A percentile compares a stretch with the other conserved stretches of the same genome.
These are phyloP conservation scores for Fusarium napiforme DNA, from an alignment of 2,329 filamentous ascomycete genomes.

Conservation along the genomic window DNA sequence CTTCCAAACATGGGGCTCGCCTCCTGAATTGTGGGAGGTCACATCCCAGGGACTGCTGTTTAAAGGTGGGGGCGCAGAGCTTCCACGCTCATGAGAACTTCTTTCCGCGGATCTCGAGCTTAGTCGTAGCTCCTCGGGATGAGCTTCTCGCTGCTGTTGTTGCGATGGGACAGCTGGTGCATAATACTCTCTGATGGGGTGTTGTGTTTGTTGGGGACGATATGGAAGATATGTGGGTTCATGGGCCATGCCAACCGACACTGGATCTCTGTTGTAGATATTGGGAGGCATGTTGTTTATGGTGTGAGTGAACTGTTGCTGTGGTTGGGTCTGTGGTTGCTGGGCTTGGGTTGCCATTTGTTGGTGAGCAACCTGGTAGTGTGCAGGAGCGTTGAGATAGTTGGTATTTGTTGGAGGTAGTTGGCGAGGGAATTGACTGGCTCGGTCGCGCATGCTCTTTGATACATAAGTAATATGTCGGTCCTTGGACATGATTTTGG, in stretches of 20 bases:
- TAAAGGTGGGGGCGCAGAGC: slow-evolving; percentile 61
- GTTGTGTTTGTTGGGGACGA: slow-evolving; percentile 22
- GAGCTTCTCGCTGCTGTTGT: not conserved
- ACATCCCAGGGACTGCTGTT: slow-evolving; percentile 61
- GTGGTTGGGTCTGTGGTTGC: slow-evolving; percentile 9
- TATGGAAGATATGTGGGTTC: slow-evolving; percentile 16
- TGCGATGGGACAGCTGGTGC: slow-evolving; percentile 10
- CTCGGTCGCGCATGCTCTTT: slow-evolving; percentile 55
- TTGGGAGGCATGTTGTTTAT: not conserved
- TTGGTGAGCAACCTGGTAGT: slow-evolving; percentile 16
- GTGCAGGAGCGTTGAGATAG: slow-evolving; percentile 49
- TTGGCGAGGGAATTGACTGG: slow-evolving; percentile 57
- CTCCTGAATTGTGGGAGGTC: slow-evolving; percentile 40
- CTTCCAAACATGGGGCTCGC: slow-evolving; percentile 52
- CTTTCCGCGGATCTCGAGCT: slow-evolving; percentile 39
- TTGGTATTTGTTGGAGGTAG: slow-evolving; percentile 59
- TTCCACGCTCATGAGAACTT: slow-evolving; percentile 56
- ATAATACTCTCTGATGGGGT: slow-evolving; percentile 26
- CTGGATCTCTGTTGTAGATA: slow-evolving; percentile 14
- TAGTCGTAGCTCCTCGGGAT: slow-evolving; percentile 9
- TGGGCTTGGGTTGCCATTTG: slow-evolving; percentile 11
- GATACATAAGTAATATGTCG: slow-evolving; percentile 61
- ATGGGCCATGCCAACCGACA: slow-evolving; percentile 8
- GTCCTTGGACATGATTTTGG: slow-evolving; percentile 55
- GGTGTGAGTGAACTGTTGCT: slow-evolving; percentile 22